Conservation (phyloP, 371 early-diverging fungal genomes). For the Zychaea mexicana region DNA sequence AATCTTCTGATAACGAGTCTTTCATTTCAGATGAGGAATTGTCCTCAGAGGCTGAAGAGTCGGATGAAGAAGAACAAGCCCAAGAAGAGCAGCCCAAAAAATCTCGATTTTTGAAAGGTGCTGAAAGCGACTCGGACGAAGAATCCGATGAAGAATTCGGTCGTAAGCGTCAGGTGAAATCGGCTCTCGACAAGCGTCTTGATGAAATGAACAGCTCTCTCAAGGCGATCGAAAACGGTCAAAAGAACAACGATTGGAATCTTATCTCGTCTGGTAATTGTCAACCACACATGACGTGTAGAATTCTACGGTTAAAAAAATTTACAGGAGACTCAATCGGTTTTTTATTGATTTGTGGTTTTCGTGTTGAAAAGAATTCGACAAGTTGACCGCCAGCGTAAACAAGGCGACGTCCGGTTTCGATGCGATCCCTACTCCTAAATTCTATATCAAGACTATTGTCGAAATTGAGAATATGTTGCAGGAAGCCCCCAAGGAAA, state of each 20-base stretch:
- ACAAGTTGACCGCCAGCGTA: constrained; percentile 78
- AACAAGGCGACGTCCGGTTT: constrained; percentile 73
- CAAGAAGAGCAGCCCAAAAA: constrained; percentile 39
- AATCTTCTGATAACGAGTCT: constrained; percentile 63
- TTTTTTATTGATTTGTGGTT: background rate
- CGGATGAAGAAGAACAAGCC: constrained; percentile 42
- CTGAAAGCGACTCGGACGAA: constrained; percentile 56
- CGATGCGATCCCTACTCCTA: constrained; percentile 67
- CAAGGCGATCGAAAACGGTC: constrained; percentile 71
- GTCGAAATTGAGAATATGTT: constrained; percentile 77
- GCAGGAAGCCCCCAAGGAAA: constrained; percentile 61
- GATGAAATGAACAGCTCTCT: constrained; percentile 66
- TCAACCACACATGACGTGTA: too few relatives aligned
- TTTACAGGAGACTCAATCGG: too few relatives aligned
- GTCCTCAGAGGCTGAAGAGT: constrained; percentile 48
- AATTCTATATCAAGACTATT: constrained; percentile 79
- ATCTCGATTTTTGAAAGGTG: constrained; percentile 50
- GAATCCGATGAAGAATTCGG: constrained; percentile 72
- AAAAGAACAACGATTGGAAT: constrained; percentile 91
- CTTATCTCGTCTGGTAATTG: constrained; percentile 82
- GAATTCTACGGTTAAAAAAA: constrained; percentile 20
- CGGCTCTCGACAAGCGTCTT: constrained; percentile 86
- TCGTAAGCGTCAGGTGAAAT: constrained; percentile 74
- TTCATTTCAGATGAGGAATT: constrained; percentile 58
- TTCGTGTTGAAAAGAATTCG: constrained; percentile 69